Evolutionary conservation across 192 early-diverging fungal genomes (phyloP).

Genomic region (Coemansia pectinata): DNA sequence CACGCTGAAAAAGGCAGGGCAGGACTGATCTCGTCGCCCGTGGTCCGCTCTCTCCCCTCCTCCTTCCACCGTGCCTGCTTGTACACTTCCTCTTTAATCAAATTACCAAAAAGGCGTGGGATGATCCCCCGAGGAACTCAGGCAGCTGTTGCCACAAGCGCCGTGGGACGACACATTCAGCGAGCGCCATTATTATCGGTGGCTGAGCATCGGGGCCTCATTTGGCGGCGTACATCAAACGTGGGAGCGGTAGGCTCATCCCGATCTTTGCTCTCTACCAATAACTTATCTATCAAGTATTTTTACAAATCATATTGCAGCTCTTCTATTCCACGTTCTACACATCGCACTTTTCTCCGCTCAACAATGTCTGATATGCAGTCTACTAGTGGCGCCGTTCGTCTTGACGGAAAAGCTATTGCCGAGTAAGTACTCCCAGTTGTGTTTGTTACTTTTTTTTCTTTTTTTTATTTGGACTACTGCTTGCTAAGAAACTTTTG

Average conservation of each 20-base stretch:
- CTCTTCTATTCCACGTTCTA: conserved; percentile 7
- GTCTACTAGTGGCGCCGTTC: conserved; percentile 6
- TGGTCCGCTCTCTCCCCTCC: background rate
- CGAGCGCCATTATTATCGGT: background rate
- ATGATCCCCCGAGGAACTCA: background rate
- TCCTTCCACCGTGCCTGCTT: background rate
- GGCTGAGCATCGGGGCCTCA: background rate
- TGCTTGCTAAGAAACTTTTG: background rate
- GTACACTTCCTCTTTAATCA: background rate
- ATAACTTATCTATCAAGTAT: background rate
- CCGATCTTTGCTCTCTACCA: background rate
- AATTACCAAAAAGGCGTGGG: background rate
- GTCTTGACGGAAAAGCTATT: conserved; percentile 36
- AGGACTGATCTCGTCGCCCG: background rate
- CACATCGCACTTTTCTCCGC: background rate
- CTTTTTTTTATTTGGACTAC: background rate
- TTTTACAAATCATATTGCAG: background rate
- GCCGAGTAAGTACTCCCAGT: conserved; percentile 23
- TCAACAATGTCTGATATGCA: conserved; percentile 19
- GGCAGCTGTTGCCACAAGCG: background rate
- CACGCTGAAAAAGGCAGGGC: background rate
- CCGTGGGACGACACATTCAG: background rate
- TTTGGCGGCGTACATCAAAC: background rate
- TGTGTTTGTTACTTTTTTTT: background rate
- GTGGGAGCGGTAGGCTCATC: background rate